Evolutionary conservation across 345 rosid genomes (phyloP).

Genomic region (Citrus glauca): DNA sequence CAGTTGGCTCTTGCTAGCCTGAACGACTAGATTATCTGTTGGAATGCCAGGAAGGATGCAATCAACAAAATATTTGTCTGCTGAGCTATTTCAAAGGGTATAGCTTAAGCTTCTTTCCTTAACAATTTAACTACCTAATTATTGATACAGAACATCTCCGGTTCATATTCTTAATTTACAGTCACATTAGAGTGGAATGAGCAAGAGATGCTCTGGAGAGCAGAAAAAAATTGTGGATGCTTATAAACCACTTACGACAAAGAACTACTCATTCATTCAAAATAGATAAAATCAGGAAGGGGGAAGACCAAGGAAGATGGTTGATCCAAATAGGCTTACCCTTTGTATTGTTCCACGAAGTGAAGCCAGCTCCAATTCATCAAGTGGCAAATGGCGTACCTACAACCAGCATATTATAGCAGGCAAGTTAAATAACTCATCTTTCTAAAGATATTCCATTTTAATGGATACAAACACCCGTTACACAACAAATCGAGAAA

Average conservation of each 20-base stretch:
- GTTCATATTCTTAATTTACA: background rate
- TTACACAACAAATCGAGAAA: background rate
- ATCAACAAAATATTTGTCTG: background rate
- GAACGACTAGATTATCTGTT: background rate
- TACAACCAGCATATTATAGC: conserved; percentile 28
- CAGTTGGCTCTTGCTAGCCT: background rate
- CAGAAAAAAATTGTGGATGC: background rate
- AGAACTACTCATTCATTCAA: background rate
- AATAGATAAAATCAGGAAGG: background rate
- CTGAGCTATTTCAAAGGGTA: background rate
- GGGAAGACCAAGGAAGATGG: background rate
- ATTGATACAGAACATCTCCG: background rate
- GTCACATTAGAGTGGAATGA: background rate
- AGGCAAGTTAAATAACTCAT: conserved; percentile 11
- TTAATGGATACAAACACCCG: background rate
- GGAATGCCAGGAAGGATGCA: background rate
- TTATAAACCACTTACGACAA: background rate
- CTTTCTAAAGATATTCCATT: background rate
- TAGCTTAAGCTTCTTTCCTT: background rate
- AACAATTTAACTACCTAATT: background rate
- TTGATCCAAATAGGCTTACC: conserved; percentile 39
- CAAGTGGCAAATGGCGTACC: conserved; percentile 91
- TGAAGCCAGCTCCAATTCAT: conserved; percentile 96
- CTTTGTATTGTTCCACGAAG: conserved; percentile 83
- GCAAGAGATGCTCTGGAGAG: background rate